Percentiles rank a stretch among this genome's conserved stretches.
These are phyloP conservation scores for Hirschfeldia incana DNA, from an alignment of 345 rosid species.

Conservation along the genomic window DNA sequence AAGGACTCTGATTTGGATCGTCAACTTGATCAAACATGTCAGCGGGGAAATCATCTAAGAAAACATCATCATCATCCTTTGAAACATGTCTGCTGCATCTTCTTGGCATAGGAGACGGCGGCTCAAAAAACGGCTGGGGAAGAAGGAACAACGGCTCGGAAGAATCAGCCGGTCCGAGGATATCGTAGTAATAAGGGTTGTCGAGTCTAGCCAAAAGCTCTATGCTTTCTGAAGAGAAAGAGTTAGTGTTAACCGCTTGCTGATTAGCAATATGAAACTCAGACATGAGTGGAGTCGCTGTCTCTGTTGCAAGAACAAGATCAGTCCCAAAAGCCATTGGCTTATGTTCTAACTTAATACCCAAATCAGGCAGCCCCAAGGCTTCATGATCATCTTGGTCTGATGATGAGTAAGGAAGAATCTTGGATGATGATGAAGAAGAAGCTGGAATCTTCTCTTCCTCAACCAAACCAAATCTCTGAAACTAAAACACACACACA, in stretches of 20 bases:
- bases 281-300: constrained; percentile 9
- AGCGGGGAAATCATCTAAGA: constrained; percentile 73
- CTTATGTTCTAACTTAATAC: constrained; percentile 35
- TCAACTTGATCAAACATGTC: constrained; percentile 74
- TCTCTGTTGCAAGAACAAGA: constrained; percentile 6
- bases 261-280: constrained; percentile 36
- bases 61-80: constrained; percentile 50
- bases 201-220: constrained; percentile 58
- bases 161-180: constrained; percentile 50
- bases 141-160: constrained; percentile 44
- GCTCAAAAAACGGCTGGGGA: constrained; percentile 51
- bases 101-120: constrained; percentile 22
- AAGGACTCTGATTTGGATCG: constrained; percentile 59
- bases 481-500: background rate
- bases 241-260: constrained; percentile 33
- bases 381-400: constrained; percentile 22
- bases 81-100: constrained; percentile 35
- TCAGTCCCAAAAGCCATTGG: constrained; percentile 37
- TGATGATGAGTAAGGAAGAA: constrained; percentile 38
- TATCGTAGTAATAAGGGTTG: constrained; percentile 54
- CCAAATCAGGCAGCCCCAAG: constrained; percentile 40
- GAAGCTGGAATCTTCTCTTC: constrained; percentile 38
- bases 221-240: constrained; percentile 57
- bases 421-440: constrained; percentile 24
- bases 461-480: constrained; percentile 45